Evolutionary conservation across 139 green algal genomes (phyloP), one percentile per base, ranked within the genome.

Genomic region (Dunaliella sp.): DNA sequence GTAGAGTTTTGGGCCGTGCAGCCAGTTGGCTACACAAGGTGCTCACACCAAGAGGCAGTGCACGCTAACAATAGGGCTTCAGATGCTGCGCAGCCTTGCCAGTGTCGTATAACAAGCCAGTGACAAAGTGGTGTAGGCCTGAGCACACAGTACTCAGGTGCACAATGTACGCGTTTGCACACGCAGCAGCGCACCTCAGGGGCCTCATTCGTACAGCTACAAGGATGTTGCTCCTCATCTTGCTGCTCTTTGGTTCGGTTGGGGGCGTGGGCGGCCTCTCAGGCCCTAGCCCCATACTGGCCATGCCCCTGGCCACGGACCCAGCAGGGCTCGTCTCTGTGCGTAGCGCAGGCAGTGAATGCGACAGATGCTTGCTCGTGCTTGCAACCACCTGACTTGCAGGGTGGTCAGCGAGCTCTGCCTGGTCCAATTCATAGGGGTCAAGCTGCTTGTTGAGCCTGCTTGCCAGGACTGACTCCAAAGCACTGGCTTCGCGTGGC

Each of bases 201-300:
- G 87, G 87, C 31, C 87, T 33, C 0, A 90, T n/a, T 3, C 87
- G 87, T 34, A 90, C 87, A 2, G 87, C 83, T 30, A 90, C 87
- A 24, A 80, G 57, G 80, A 90, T 88, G 35, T 35, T 86, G 87
- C 77, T 86, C 73, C 73, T 2, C 73, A 32, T 78, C 22, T 78
- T 32, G 73, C 28, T 78, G 48, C 48, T 65, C 48, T 65, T 65
- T 7, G 48, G 48, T 16, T 65, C 48, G 16, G 48, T 26, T 65
- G 48, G 48, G 7, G 48, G 48, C 7, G 48, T 65, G 16, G 16
- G 16, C 7, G 48, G 48, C 48, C 48, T 7, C 48, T 65, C 48
- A 65, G 48, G 48, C 48, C 48, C 48, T 7, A 65, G 48, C 48
- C 48, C 48, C 48, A 65, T 65, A 16, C 16, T 65, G 7, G 48